Base-by-base conservation (phyloP, 116 monocot species). In the Papilionanthe hybrid region DNA sequence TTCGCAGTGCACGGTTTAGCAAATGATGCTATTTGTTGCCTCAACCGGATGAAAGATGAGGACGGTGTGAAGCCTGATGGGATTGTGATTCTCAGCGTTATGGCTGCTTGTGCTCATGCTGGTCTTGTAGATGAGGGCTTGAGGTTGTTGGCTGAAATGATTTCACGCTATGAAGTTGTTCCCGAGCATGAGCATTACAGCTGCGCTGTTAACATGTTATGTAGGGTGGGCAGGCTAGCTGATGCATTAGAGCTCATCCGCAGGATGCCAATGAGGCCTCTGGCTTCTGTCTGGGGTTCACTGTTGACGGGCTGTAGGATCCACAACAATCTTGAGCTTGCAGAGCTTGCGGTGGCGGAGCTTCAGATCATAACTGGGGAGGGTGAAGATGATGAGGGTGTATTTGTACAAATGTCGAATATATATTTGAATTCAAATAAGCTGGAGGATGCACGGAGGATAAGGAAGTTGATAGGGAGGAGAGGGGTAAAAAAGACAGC, bases 191-290 rank as follows among this genome's bases (percentile, higher is more conserved):
- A 91, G 83, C 91, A 91, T 53, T 91, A 86, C 67, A 84, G 86
- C 75, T 91, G 88, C 67, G 76, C 83, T 0, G 81, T 91, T 13
- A 88, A 91, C 79, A 91, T 91, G 91, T 84, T 91, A 23, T 91
- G 88, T 75, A 77, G 83, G 15, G 86, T 86, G 1, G 91, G 88
- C 7, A 77, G 84, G 78, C 78, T 91, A 22, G 53, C 82, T 4
- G 88, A 88, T 17, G 91, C 91, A 0, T 44, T 88, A 17, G 82
- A 56, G 57, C 80, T 88, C 45, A 83, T 91, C 13, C 50, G 74
- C 7, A 28, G 27, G 27, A 91, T 91, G 91, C 91, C 91, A 7
- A 88, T 91, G 86, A 83, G 53, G 60, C 86, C 91, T 11, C 58
- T 86, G 53, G 82, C 86, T 1, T 86, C 91, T 0, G 91, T 91